phyloP scores from a whole-genome alignment of 83 land plant species.

The Isoetes engelmannii region DNA sequence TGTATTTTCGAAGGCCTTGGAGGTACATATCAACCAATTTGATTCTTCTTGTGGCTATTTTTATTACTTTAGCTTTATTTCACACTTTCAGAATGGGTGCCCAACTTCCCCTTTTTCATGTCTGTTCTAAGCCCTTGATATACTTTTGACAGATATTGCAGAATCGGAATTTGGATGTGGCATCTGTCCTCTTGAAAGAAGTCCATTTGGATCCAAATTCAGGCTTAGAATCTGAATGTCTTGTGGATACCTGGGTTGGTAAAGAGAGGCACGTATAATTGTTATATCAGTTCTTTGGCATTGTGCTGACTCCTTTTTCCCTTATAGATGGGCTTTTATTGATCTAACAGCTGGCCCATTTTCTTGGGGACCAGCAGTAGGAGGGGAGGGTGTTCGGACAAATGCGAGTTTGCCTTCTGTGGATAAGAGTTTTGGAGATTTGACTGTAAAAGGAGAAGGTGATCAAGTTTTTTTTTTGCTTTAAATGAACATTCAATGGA shows the following conservation, averaged over 20 bases:
- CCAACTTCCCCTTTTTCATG: no score
- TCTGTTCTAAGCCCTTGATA: no score
- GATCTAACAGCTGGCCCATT: conserved; percentile 95
- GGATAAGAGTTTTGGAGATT: conserved; percentile 60
- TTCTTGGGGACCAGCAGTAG: conserved; percentile 97
- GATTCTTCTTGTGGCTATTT: no score
- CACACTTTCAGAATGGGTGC: background rate
- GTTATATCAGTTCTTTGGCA: conserved; percentile 1
- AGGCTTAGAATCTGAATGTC: conserved; percentile 69
- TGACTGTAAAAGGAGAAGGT: conserved; percentile 32
- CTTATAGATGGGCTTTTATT: conserved; percentile 86
- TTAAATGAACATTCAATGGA: background rate
- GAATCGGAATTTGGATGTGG: conserved; percentile 48
- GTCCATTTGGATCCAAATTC: conserved; percentile 48
- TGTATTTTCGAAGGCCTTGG: conserved; percentile 44
- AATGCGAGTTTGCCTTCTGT: conserved; percentile 81
- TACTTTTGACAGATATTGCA: conserved; percentile 45
- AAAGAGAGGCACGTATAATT: conserved; percentile 48
- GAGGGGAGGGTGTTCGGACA: conserved; percentile 94
- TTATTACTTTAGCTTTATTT: no score
- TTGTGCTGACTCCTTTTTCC: background rate
- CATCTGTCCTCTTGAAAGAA: conserved; percentile 40
- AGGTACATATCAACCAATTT: conserved; percentile 35
- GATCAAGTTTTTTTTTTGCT: background rate
- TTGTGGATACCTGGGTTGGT: conserved; percentile 92